Evolutionary conservation across 139 green algal species (phyloP), one percentile per base, ranked within the genome.

Genomic region (Chlamydomonas schloesseri): DNA sequence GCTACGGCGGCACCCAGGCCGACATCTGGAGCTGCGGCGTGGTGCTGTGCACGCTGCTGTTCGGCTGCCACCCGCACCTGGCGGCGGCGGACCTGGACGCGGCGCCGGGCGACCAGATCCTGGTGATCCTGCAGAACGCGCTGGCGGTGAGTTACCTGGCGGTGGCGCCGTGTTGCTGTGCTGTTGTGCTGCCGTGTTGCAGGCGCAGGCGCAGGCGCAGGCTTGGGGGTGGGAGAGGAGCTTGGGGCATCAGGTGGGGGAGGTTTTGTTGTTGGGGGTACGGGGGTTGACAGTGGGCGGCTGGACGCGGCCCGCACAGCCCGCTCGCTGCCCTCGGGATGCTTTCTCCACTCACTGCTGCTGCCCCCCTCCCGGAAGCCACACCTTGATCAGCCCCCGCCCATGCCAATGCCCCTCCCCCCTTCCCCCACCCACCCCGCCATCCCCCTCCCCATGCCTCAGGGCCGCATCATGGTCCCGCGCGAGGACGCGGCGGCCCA

Each of bases 51-150:
- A 71, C 36, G n/a, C 57, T 72, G 68, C 33, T 78, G 69, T 58
- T 78, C 50, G 70, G 70, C 70, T 75, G 70, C 70, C 70, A 75
- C 36, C 70, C 70, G 70, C 70, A 75, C 70, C 36, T 75, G 34
- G 11, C 36, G 34, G 15, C 18, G 1, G 34, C 20, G 9, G 70
- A 75, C 36, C 70, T 75, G 70, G 70, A 75, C 70, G 5, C 5
- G 11, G 20, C 70, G 36, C 70, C 36, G 1, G 36, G 23, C 1
- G 36, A 55, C 36, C 70, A 75, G 70, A 55, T 75, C 18, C 70
- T 53, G 34, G 6, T n/a, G 3, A 42, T 75, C 34, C 23, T 75
- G 20, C 6, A 17, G 6, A 75, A 75, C 36, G 70, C 36, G 2
- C 13, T 20, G 36, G 33, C 29, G 70, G 70, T 75, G 36, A 15